A percentile compares a stretch with the other conserved stretches of the same genome.
Evolutionary conservation across 768 basidiomycete species (phyloP).

Genomic region (Cystofilobasidium bisporidii): DNA sequence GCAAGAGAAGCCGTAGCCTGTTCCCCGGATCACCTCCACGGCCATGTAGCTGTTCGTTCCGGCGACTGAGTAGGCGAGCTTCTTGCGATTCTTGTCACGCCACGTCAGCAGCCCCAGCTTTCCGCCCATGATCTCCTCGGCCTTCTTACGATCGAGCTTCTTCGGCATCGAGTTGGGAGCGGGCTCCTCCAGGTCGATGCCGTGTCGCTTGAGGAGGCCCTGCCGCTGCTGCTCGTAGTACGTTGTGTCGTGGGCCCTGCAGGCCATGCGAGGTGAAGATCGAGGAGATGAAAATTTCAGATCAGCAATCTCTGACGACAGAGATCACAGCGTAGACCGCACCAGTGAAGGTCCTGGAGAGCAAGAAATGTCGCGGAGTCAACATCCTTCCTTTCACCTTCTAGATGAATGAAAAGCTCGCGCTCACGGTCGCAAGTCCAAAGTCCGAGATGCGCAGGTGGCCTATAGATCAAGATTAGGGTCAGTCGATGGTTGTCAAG

Average conservation of each 20-base stretch:
- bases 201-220: conserved; percentile 80
- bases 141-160: conserved; percentile 41
- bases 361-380: conserved; percentile 34
- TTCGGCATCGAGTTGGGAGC: conserved; percentile 28
- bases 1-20: conserved; percentile 82
- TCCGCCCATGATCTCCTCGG: conserved; percentile 67
- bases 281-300: no score
- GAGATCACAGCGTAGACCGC: background rate
- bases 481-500: background rate
- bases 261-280: no score
- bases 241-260: conserved; percentile 88
- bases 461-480: conserved; percentile 41
- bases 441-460: conserved; percentile 94
- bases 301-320: conserved; percentile 44
- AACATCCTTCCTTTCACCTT: no score
- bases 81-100: conserved; percentile 85
- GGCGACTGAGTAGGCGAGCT: conserved; percentile 50
- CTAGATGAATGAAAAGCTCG: no score
- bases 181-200: conserved; percentile 84
- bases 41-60: conserved; percentile 41
- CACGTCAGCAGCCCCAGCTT: conserved; percentile 78
- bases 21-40: conserved; percentile 41
- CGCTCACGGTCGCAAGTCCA: conserved; percentile 68
- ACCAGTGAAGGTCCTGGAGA: conserved; percentile 28
- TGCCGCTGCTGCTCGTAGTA: conserved; percentile 92